Base-by-base conservation (phyloP, 148 eudicot species). In the Arbutus unedo region DNA sequence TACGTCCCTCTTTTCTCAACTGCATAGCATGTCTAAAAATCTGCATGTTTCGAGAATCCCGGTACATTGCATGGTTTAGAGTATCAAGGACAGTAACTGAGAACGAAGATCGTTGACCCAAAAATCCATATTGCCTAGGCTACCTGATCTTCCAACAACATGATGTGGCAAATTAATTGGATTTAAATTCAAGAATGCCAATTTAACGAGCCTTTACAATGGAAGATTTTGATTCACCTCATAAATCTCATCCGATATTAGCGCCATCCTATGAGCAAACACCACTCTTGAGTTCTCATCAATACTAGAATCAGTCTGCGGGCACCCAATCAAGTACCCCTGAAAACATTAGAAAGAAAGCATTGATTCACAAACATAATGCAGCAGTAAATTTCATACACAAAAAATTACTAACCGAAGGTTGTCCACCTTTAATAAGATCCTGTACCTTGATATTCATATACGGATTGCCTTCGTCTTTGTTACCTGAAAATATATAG, bases 301-400 rank as follows among this genome's bases (percentile, higher is more conserved):
- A 4, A 87, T 85, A 81, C 86, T 68, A 6, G 13, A 14, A 82
- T 92, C 95, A 3, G 93, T 90, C 16, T 2, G 43, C 3, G 95
- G 95, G 78, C 91, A 85, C 81, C 92, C 91, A 77, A 85, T 83
- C 75, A 90, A 54, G 80, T 90, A 90, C 49, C 92, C 92, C 92
- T 90, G 84, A 62, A 2, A 74, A n/a, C 68, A 6, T 31, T n/a
- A 6, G 15, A 43, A 64, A 80, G 21, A 50, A 6, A 31, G 38
- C 13, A 80, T 66, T 49, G 70, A 80, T 25, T 49, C 41, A 15
- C n/a, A 45, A 43, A 64, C 6, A 14, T 16, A 25, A 79, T 47
- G 53, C 51, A 23, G 43, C 21, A 49, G n/a, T 19, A 45, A 64
- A 68, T 16, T 68, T 31, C 38, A 31, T 31, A 31, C 38, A 31